phyloP scores from a whole-genome alignment of 2,329 filamentous ascomycete genomes.

The Cladophialophora psammophila region DNA sequence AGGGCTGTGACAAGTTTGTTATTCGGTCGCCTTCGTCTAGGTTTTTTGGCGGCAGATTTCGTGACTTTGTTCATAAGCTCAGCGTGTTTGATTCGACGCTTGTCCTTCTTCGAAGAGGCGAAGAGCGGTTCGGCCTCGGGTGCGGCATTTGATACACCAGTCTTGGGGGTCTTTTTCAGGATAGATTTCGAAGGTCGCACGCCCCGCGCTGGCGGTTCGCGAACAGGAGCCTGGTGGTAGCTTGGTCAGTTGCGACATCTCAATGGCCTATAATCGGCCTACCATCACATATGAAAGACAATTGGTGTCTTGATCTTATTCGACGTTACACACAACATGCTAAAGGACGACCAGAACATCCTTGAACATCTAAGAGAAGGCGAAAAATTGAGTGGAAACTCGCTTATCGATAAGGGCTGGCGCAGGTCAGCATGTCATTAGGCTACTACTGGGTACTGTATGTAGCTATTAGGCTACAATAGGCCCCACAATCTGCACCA shows the following conservation, averaged over 20 bases:
- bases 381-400: background rate
- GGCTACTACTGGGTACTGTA: too few species aligned
- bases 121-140: slow-evolving; percentile 53
- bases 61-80: slow-evolving; percentile 78
- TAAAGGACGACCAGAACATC: background rate
- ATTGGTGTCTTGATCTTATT: background rate
- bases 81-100: slow-evolving; percentile 81
- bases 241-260: background rate
- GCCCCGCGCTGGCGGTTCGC: slow-evolving; percentile 9
- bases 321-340: background rate
- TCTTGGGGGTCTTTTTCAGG: slow-evolving; percentile 28
- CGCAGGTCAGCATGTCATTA: background rate
- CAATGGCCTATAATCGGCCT: background rate
- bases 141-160: background rate
- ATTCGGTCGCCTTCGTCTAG: slow-evolving; percentile 68
- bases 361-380: background rate
- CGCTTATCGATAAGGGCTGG: slow-evolving; percentile 2
- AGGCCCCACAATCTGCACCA: too few species aligned
- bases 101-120: slow-evolving; percentile 79
- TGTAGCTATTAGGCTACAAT: too few species aligned
- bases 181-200: slow-evolving; percentile 32
- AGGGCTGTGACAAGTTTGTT: slow-evolving; percentile 82
- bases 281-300: background rate
- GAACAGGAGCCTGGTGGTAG: slow-evolving; percentile 22
- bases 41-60: slow-evolving; percentile 60